phyloP scores from a whole-genome alignment of 108 stramenopile species.

The Chaetoceros tenuissimus region DNA sequence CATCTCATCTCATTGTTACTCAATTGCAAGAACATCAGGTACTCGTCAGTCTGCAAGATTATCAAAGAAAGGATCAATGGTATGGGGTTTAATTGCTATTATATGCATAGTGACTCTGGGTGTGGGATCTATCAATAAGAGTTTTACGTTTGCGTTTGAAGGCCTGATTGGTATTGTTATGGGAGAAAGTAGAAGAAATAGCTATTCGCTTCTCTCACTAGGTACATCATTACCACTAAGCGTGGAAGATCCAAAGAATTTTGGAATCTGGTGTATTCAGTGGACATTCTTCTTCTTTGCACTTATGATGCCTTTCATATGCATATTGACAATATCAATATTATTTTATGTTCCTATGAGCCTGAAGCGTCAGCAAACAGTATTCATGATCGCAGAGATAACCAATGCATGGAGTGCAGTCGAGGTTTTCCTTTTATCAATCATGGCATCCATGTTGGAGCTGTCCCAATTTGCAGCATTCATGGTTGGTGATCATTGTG shows the following conservation, averaged over 20 bases:
- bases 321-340: conserved; percentile 38
- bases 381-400: conserved; percentile 69
- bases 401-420: conserved; percentile 85
- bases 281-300: conserved; percentile 79
- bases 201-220: conserved; percentile 68
- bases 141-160: conserved; percentile 78
- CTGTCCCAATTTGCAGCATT: conserved; percentile 76
- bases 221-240: conserved; percentile 56
- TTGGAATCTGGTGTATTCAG: conserved; percentile 60
- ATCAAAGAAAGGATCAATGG: not conserved
- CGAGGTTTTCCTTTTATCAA: conserved; percentile 80
- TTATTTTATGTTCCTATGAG: conserved; percentile 68
- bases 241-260: conserved; percentile 40
- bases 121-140: conserved; percentile 36
- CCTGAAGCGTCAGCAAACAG: conserved; percentile 35
- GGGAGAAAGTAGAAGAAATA: conserved; percentile 31
- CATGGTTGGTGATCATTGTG: conserved; percentile 79
- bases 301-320: conserved; percentile 68
- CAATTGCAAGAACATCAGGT: conserved; percentile 26
- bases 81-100: conserved; percentile 3
- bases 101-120: conserved; percentile 12
- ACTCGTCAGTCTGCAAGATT: conserved; percentile 6
- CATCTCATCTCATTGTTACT: conserved; percentile 22
- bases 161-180: conserved; percentile 76
- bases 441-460: conserved; percentile 68